Conservation (phyloP, 2,329 filamentous ascomycete genomes). For the Talaromyces sp. region DNA sequence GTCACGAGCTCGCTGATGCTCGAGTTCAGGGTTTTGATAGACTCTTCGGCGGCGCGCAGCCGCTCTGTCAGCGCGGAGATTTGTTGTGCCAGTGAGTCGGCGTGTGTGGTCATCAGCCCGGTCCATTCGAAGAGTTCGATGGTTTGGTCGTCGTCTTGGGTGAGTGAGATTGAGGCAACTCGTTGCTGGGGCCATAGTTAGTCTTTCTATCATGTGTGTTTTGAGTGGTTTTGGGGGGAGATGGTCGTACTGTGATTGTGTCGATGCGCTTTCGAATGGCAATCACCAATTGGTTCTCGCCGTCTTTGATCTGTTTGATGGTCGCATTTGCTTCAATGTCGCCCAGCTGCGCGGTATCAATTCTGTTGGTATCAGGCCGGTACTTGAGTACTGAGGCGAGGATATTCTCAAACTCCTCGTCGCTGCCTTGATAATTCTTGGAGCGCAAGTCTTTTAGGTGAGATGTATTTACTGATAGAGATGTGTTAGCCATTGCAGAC, state of each 20-base stretch:
- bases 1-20: conserved; percentile 54
- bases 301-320: conserved; percentile 18
- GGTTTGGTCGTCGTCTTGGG: conserved; percentile 48
- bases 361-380: conserved; percentile 10
- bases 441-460: conserved; percentile 32
- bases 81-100: conserved; percentile 36
- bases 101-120: conserved; percentile 40
- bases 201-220: conserved; percentile 7
- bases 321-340: conserved; percentile 29
- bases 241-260: conserved; percentile 40
- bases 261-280: conserved; percentile 38
- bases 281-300: conserved; percentile 32
- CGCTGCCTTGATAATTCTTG: conserved; percentile 38
- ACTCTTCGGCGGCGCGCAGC: conserved; percentile 42
- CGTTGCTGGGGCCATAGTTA: conserved; percentile 37
- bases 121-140: conserved; percentile 55
- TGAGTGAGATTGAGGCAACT: conserved; percentile 49
- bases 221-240: conserved; percentile 1
- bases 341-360: conserved; percentile 9
- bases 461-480: conserved; percentile 30
- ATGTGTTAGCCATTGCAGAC: neutral
- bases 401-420: conserved; percentile 37
- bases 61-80: conserved; percentile 36
- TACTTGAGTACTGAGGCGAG: conserved; percentile 30
- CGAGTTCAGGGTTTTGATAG: conserved; percentile 44